A percentile compares a stretch with the other conserved stretches of the same genome.
phyloP scores from a whole-genome alignment of 495 filamentous ascomycete species.

The Penicillium waksmanii region DNA sequence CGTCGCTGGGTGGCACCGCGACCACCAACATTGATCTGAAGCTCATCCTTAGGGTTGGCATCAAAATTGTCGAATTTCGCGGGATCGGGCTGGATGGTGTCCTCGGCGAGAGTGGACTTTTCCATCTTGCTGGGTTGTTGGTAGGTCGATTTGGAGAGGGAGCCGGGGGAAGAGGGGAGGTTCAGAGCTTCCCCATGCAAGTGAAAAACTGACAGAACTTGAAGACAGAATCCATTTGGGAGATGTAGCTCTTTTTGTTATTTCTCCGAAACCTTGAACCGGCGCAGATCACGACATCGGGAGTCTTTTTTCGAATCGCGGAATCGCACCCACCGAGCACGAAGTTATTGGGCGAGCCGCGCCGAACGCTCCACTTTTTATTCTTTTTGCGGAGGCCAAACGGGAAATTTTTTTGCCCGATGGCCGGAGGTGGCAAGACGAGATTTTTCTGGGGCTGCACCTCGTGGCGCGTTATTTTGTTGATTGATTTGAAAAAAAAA shows the following conservation, averaged over 20 bases:
- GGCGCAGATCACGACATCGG: conserved; percentile 29
- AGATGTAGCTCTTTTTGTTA: conserved; percentile 12
- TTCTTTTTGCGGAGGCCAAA: conserved; percentile 12
- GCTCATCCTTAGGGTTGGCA: conserved; percentile 29
- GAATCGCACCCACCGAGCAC: conserved; percentile 16
- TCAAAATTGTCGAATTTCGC: conserved; percentile 25
- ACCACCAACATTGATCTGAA: conserved; percentile 43
- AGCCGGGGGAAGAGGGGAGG: neutral
- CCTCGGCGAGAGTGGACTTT: conserved; percentile 18
- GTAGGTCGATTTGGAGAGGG: neutral
- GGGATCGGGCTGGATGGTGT: conserved; percentile 25
- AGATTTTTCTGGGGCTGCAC: neutral
- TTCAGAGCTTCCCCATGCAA: conserved; percentile 2
- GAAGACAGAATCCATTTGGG: conserved; percentile 7
- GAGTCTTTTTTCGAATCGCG: conserved; percentile 12
- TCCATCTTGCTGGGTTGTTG: conserved; percentile 9
- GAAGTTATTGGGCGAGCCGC: conserved; percentile 22
- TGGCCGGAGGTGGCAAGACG: conserved; percentile 3
- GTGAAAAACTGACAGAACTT: conserved; percentile 3
- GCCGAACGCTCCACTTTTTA: conserved; percentile 17
- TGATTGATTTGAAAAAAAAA: neutral
- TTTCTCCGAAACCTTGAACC: conserved; percentile 14
- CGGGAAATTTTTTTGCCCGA: conserved; percentile 13
- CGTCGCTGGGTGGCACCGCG: conserved; percentile 41
- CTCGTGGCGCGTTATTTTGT: neutral